Percentiles rank a stretch among this genome's conserved stretches.
Conservation (phyloP, 108 stramenopile species). For the Pseudonitzschia multistriata region DNA sequence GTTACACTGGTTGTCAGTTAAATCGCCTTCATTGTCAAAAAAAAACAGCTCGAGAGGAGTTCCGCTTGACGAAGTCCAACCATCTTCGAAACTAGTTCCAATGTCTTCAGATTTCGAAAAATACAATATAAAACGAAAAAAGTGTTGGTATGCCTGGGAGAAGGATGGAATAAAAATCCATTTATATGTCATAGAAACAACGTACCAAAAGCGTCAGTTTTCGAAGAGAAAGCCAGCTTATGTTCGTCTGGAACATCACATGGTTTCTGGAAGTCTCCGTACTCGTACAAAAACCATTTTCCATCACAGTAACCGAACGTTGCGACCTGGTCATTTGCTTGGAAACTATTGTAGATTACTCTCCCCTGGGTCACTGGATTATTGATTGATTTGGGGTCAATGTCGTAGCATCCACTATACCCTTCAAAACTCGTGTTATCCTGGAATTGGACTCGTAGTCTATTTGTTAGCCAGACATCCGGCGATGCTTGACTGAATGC, state of each 20-base stretch:
- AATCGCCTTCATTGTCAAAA: not conserved
- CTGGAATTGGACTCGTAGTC: not conserved
- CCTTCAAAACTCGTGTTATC: not conserved
- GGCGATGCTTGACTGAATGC: not conserved
- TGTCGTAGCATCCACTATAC: not conserved
- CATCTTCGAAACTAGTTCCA: no score
- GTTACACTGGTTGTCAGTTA: not conserved
- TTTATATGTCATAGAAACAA: no score
- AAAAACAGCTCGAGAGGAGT: conserved; percentile 3
- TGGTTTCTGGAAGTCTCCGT: no score
- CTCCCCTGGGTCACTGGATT: not conserved
- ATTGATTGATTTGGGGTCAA: not conserved
- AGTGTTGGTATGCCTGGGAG: no score
- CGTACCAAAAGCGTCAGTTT: no score
- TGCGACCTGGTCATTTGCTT: not conserved
- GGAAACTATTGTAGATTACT: not conserved
- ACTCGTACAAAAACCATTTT: not conserved
- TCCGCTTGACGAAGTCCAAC: no score
- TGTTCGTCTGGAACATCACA: no score
- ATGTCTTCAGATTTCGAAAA: not conserved
- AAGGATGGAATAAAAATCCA: no score
- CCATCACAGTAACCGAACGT: not conserved
- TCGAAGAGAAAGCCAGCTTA: no score
- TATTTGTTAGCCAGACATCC: not conserved
- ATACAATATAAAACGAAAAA: not conserved